phyloP scores from a whole-genome alignment of 495 filamentous ascomycete species.

The Aspergillus hancockii region DNA sequence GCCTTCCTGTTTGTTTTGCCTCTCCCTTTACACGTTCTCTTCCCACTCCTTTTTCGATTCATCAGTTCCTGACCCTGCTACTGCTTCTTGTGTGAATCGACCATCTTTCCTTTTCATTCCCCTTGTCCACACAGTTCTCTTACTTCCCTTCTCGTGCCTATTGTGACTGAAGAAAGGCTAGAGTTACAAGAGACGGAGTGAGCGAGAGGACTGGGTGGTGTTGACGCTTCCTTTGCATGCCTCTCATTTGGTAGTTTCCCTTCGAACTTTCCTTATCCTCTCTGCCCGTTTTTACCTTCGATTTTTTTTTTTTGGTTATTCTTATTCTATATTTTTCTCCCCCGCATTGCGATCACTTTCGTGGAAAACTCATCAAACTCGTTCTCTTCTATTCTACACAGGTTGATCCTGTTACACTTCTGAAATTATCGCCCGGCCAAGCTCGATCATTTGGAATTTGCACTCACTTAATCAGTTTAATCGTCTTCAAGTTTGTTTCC shows the following conservation, averaged over 20 bases:
- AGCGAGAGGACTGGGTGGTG: neutral
- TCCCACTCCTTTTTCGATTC: neutral
- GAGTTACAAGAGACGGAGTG: constrained; percentile 6
- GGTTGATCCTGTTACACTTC: constrained; percentile 30
- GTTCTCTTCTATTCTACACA: constrained; percentile 17
- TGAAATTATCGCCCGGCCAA: neutral
- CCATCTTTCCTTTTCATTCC: neutral
- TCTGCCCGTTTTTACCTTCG: neutral
- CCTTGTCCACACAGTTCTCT: constrained; percentile 1
- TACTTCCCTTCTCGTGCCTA: constrained; percentile 3
- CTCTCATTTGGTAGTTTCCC: constrained; percentile 7
- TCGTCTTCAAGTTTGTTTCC: neutral
- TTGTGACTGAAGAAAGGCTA: constrained; percentile 1
- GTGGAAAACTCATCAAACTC: neutral
- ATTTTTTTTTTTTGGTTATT: constrained; percentile 4
- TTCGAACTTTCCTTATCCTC: neutral
- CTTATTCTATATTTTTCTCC: neutral
- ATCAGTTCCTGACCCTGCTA: neutral
- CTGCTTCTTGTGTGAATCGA: neutral
- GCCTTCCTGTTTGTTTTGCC: neutral
- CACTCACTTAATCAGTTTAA: constrained; percentile 1
- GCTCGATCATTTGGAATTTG: neutral
- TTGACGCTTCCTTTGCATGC: constrained; percentile 1
- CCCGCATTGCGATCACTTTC: neutral
- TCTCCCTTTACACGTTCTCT: neutral